phyloP scores from a whole-genome alignment of 331 rosid genomes.

The Stylosanthes scabra region DNA sequence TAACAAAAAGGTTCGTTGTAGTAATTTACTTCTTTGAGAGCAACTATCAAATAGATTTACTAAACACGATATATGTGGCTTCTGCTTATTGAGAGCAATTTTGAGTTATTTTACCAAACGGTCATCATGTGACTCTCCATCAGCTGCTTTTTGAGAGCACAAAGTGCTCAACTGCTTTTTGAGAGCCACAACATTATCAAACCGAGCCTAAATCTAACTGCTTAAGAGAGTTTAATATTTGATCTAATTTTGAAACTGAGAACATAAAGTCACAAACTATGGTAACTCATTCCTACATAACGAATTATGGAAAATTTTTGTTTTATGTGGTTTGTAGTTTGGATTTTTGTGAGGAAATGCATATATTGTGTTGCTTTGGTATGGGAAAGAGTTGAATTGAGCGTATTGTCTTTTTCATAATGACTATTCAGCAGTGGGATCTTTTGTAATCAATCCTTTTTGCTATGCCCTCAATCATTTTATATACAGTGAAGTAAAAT shows the following conservation, averaged over 20 bases:
- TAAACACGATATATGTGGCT: too few species aligned
- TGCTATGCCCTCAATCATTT: background rate
- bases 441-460: constrained; percentile 16
- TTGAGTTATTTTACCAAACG: too few species aligned
- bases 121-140: too few species aligned
- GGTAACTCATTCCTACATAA: constrained; percentile 30
- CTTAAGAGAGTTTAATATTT: constrained; percentile 34
- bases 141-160: too few species aligned
- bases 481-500: too few species aligned
- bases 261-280: constrained; percentile 4
- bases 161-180: too few species aligned
- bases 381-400: background rate
- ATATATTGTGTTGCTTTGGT: constrained; percentile 27
- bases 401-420: constrained; percentile 9
- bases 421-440: background rate
- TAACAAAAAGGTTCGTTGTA: too few species aligned
- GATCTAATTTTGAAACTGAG: constrained; percentile 19
- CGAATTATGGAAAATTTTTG: constrained; percentile 22
- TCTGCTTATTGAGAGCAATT: too few species aligned
- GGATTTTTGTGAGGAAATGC: background rate
- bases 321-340: constrained; percentile 9
- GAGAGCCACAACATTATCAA: too few species aligned
- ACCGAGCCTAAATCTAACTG: constrained; percentile 51
- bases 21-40: too few species aligned
- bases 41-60: too few species aligned